Evolutionary conservation across 1,284 basidiomycete genomes (phyloP).

Genomic region (Ceratobasidium sp.): DNA sequence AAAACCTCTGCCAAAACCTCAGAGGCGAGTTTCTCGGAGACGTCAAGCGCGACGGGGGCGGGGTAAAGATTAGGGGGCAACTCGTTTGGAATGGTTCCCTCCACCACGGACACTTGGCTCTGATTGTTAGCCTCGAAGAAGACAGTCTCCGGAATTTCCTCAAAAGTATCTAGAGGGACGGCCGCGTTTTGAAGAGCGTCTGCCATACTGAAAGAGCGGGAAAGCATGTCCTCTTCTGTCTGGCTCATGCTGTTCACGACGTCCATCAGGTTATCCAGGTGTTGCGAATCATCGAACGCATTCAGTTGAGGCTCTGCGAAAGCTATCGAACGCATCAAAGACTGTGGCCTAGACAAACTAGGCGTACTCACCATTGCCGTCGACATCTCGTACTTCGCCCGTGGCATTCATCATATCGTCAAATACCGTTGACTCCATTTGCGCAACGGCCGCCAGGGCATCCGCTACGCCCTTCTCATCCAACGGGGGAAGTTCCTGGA

Average conservation of each 20-base stretch:
- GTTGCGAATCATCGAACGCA: background rate
- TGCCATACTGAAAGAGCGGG: constrained; percentile 19
- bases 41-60: background rate
- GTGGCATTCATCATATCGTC: background rate
- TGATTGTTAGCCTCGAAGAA: background rate
- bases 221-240: constrained; percentile 17
- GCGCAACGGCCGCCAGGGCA: constrained; percentile 26
- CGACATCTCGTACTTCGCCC: background rate
- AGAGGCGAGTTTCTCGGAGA: constrained; percentile 24
- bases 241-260: constrained; percentile 8
- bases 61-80: background rate
- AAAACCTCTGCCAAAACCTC: constrained; percentile 27
- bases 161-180: background rate
- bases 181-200: constrained; percentile 2
- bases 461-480: constrained; percentile 26
- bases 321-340: no score
- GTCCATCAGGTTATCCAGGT: constrained; percentile 10
- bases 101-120: background rate
- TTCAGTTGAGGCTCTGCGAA: no score
- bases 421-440: background rate
- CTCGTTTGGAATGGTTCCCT: constrained; percentile 6
- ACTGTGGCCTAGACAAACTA: no score
- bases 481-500: background rate
- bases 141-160: background rate
- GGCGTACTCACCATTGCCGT: constrained; percentile 7